phyloP scores from a whole-genome alignment of 2,329 filamentous ascomycete genomes.

The Trichophyton schoenleinii region DNA sequence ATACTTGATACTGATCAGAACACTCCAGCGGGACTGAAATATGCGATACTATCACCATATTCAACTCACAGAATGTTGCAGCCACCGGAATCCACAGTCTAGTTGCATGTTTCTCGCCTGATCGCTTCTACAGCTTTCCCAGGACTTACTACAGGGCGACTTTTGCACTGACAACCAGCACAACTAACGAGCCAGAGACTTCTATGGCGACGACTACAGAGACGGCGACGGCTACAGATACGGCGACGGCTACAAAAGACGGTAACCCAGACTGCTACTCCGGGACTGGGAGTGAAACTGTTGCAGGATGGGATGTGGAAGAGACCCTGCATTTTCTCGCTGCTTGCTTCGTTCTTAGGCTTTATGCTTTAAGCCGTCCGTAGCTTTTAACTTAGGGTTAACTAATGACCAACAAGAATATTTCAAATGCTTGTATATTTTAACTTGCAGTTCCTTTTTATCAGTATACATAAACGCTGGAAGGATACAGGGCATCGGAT shows the following conservation, averaged over 20 bases:
- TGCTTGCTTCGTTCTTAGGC: not conserved
- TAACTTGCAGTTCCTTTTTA: too few species aligned
- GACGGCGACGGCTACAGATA: too few species aligned
- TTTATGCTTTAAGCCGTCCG: not conserved
- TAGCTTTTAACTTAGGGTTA: not conserved
- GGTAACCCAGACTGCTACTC: not conserved
- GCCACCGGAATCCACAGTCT: not conserved
- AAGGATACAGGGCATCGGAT: too few species aligned
- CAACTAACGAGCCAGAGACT: not conserved
- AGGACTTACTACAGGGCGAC: not conserved
- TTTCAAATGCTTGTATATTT: too few species aligned
- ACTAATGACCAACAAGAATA: too few species aligned
- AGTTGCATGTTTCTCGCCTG: not conserved
- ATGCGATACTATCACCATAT: constrained; percentile 1
- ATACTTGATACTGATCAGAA: not conserved
- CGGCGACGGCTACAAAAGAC: not conserved
- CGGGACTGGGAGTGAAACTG: not conserved
- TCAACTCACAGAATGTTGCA: not conserved
- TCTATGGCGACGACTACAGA: not conserved
- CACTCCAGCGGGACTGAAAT: not conserved
- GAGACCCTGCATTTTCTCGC: not conserved
- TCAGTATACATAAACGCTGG: too few species aligned
- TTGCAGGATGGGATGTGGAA: not conserved
- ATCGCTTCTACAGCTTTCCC: not conserved
- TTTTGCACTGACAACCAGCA: not conserved